These are phyloP conservation scores for Moniliophthora roreri DNA, from an alignment of 1,284 basidiomycete species.

Conservation along the genomic window DNA sequence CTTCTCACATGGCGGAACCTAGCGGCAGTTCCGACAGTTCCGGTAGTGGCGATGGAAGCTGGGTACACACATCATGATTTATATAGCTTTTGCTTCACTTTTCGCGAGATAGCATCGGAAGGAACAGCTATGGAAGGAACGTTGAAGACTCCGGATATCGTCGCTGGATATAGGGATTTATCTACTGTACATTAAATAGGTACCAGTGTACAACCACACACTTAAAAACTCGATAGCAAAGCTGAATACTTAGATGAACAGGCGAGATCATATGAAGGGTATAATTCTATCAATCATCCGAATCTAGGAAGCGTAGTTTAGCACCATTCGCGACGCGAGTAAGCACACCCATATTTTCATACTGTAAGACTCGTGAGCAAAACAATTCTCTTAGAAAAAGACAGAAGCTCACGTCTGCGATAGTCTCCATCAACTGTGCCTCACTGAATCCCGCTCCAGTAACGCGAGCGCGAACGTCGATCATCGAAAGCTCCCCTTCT, in stretches of 20 bases:
- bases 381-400: background rate
- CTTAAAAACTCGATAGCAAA: no score
- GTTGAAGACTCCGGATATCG: no score
- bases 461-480: conserved; percentile 83
- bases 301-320: conserved; percentile 61
- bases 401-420: conserved; percentile 60
- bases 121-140: no score
- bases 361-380: conserved; percentile 47
- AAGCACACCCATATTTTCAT: conserved; percentile 80
- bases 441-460: conserved; percentile 89
- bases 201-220: no score
- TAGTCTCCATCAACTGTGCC: conserved; percentile 82
- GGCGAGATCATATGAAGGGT: no score
- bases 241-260: no score
- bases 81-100: no score
- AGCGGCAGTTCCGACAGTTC: conserved; percentile 25
- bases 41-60: conserved; percentile 60
- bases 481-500: conserved; percentile 64
- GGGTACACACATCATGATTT: conserved; percentile 65
- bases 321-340: conserved; percentile 74
- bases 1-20: background rate
- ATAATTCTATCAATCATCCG: background rate
- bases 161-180: no score
- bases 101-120: no score
- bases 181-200: no score